Base-by-base conservation (phyloP, 176 grass and related monocot genomes). In the Rhynchospora pubera region DNA sequence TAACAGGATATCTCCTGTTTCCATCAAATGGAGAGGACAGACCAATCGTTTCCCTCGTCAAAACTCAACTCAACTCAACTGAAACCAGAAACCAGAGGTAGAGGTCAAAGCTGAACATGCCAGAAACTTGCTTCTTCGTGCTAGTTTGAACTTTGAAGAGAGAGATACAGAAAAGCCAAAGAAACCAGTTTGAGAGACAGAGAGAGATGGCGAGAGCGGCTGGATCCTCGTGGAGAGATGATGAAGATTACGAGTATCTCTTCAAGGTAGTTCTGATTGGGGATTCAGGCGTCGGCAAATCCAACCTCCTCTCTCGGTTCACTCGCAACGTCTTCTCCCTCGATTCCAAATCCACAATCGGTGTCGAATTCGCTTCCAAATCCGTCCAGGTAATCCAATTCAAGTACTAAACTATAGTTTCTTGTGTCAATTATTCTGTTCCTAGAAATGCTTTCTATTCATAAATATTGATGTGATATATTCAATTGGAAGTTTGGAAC, bases 311-410 rank as follows among this genome's bases (percentile, higher is more conserved):
- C 60, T 97, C 93, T 46, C 86, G 91, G 34, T 97, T 97, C 86
- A 97, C 93, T 75, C 87, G 89, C 79, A 93, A 97, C 73, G 53
- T 86, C 82, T 97, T 97, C 93, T 89, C 88, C 80, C 86, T 97
- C 47, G 91, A 97, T 68, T 97, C 93, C 62, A 97, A 97, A 78
- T 97, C 93, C 75, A 97, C 93, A 79, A 97, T 97, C 88, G 91
- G 93, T 79, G 93, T 95, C 75, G 93, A 95, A 64, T 95, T 95
- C 79, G 93, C 93, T 85, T 92, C 93, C 14, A 91, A 89, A 74
- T 86, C 93, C 77, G 77, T 90, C 64, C 79, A 95, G 93, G 93
- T 94, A 84, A 23, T 43, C 57, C 45, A 62, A 42, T 79, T 55
- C 32, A 44, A 42, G 16, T 73, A 0, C 16, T 62, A 30, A 60